Evolutionary conservation across 2,329 filamentous ascomycete genomes (phyloP), one percentile per base, ranked within the genome.

Genomic region (Exophiala sp.): DNA sequence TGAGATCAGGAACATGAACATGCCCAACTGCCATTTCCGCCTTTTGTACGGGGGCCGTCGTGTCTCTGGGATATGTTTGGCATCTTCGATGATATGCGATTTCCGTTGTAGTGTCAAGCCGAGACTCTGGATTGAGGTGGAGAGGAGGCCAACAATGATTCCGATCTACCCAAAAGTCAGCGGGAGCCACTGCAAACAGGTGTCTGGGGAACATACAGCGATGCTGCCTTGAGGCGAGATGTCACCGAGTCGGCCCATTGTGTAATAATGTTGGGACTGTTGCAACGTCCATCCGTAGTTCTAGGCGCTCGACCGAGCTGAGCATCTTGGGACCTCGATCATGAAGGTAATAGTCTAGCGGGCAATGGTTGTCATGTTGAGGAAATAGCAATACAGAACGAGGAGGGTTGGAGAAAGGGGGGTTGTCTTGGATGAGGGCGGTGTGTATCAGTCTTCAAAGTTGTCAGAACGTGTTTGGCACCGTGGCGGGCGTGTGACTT

Each of bases 1-100:
- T 56, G 93, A 88, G 59, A 95, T 76, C 59, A 98, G 82, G 70
- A 98, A 98, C 82, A 98, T 93, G 65, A 83, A 81, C 90, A 98
- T 97, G 50, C 93, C 93, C 59, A 79, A 74, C 79, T 96, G 93
- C 93, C 93, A 98, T 77, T 89, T 80, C 63, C 90, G 81, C 64
- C 93, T 81, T 64, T 85, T 85, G 70, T 96, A 94, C 3, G 93
- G 88, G 38, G 93, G 91, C 55, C 91, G 79, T 60, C 86, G 83
- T 53, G 83, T 74, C 70, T 93, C 82, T 66, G 88, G 84, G 23
- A 77, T 74, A 44, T 82, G 80, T 69, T 95, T 95, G 73, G 94
- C 88, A 72, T 98, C 93, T 74, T 98, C 93, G 65, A 97, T 82
- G 60, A 98, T 85, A 72, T 98, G 93, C 57, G 93, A 97, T 71